phyloP scores from a whole-genome alignment of 1,139 yeast species.

The Meyerozyma carpophila region DNA sequence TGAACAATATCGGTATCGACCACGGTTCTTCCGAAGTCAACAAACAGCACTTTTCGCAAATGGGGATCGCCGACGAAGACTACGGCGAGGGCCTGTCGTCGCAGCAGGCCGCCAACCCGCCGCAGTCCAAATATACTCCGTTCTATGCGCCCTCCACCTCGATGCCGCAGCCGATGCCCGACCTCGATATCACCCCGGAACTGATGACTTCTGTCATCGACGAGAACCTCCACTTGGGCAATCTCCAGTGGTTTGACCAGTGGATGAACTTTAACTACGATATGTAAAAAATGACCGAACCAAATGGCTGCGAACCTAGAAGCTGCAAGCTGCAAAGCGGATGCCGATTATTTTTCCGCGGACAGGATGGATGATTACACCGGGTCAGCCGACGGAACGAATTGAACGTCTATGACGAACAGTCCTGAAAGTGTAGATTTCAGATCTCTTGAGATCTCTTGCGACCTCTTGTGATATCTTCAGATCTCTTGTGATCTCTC shows the following conservation, averaged over 20 bases:
- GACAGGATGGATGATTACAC: no score
- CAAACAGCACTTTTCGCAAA: slow-evolving; percentile 41
- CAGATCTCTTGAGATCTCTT: no score
- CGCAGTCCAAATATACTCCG: neutral
- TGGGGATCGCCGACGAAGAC: slow-evolving; percentile 22
- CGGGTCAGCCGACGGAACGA: no score
- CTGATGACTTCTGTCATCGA: slow-evolving; percentile 7
- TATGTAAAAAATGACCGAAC: neutral
- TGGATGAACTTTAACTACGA: slow-evolving; percentile 34
- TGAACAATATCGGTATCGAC: slow-evolving; percentile 44
- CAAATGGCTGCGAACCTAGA: neutral
- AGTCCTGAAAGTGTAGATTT: no score
- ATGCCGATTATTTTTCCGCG: neutral
- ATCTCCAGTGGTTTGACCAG: slow-evolving; percentile 55
- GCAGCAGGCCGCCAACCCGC: neutral
- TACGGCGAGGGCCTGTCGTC: neutral
- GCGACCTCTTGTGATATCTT: no score
- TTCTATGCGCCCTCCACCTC: neutral
- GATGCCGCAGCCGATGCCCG: neutral
- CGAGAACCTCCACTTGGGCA: slow-evolving; percentile 33
- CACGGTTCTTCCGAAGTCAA: slow-evolving; percentile 56
- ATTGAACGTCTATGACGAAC: no score
- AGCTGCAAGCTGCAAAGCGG: no score
- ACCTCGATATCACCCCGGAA: slow-evolving; percentile 6
- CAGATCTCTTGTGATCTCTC: no score